Evolutionary conservation across 2,329 filamentous ascomycete genomes (phyloP).

Genomic region (Monosporascus sp.): DNA sequence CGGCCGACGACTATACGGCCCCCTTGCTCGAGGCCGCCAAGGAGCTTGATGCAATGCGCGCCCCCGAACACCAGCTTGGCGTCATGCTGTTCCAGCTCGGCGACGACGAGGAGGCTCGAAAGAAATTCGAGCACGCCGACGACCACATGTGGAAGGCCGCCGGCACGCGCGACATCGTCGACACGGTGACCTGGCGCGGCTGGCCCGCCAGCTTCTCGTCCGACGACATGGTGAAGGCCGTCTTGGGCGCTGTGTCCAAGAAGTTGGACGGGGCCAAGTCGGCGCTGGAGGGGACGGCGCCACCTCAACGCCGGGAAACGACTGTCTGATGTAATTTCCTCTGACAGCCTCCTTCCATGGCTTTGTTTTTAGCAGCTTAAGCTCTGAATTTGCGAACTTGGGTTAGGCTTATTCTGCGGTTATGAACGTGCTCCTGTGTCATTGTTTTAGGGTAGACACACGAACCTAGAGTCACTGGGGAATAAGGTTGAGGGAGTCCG

Average conservation of each 20-base stretch:
- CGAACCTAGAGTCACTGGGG: no score
- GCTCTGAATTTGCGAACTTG: no score
- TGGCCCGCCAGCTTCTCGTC: slow-evolving; percentile 15
- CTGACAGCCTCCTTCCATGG: no score
- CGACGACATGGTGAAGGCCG: slow-evolving; percentile 20
- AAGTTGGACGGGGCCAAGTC: slow-evolving; percentile 20
- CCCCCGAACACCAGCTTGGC: slow-evolving; percentile 36
- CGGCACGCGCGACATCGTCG: slow-evolving; percentile 18
- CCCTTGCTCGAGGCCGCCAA: slow-evolving; percentile 11
- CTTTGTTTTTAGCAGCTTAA: no score
- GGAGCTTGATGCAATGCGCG: slow-evolving; percentile 14
- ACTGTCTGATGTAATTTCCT: slow-evolving; percentile 1
- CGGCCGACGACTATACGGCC: slow-evolving; percentile 14
- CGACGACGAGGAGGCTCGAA: slow-evolving; percentile 17
- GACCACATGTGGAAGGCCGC: slow-evolving; percentile 16
- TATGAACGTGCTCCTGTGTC: no score
- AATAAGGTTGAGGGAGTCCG: no score
- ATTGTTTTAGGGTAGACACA: no score
- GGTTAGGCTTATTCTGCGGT: no score
- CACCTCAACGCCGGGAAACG: slow-evolving; percentile 16
- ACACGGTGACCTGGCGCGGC: slow-evolving; percentile 20
- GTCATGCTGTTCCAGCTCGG: slow-evolving; percentile 22
- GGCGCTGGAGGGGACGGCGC: slow-evolving; percentile 11
- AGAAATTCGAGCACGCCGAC: slow-evolving; percentile 18
- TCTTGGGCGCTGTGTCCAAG: slow-evolving; percentile 16